Evolutionary conservation across 2,329 filamentous ascomycete genomes (phyloP), one percentile per base, ranked within the genome.

Genomic region (Cladosporium velox): DNA sequence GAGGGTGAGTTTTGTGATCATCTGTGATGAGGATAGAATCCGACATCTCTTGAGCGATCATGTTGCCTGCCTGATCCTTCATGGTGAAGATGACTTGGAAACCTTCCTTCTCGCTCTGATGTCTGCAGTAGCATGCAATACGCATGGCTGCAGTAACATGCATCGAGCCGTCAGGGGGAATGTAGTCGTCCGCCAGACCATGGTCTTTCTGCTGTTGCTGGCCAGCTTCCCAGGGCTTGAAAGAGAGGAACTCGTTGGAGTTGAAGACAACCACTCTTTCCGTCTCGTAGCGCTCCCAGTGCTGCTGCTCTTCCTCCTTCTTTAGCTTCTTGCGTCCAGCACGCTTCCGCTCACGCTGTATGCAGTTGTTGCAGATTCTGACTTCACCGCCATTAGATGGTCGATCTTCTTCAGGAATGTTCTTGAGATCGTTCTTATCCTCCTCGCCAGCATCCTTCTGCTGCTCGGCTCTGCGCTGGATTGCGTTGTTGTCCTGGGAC

Each of bases 11-110:
- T 81, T 98, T 98, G 82, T 98, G 94, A 74, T 99, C 94, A 76
- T 99, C 94, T 1, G 95, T 98, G 69, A 98, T 97, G 86, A 97
- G 94, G 70, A 98, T 96, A 0, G 92, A 91, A 65, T 90, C 88
- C 24, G 92, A 92, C 70, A 97, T 90, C 62, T 89, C 88, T 79
- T 99, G 94, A 7, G 92, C 91, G 52, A 98, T 82, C 35, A 97
- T 81, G 54, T 88, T 88, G 72, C 89, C 91, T 69, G 87, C 82
- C 74, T 87, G 87, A 78, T 97, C 92, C 75, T 93, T 96, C 74
- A 99, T 85, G 1, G 94, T 98, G 79, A 98, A 96, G 69, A 99
- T 96, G 72, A 98, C 93, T 79, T 86, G 85, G 79, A 97, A 99
- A 1, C 94, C 94, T 71, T 90, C 83, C 81, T 98, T 98, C 79